These are phyloP conservation scores for Tetrapisispora pingtungensis DNA, from an alignment of 805 yeast genomes.

Conservation along the genomic window DNA sequence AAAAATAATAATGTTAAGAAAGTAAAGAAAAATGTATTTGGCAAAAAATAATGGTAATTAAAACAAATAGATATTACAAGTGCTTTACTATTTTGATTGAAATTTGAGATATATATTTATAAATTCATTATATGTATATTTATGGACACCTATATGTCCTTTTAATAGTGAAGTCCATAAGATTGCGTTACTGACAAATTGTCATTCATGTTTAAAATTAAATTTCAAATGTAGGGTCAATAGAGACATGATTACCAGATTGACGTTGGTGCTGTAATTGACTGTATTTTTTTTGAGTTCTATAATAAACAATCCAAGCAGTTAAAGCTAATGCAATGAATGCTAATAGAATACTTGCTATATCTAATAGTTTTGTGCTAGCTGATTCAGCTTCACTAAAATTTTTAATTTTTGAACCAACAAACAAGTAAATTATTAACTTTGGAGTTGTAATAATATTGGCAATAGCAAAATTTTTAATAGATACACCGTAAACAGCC, in stretches of 20 bases:
- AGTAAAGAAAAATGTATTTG: conserved; percentile 1
- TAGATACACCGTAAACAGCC: conserved; percentile 66
- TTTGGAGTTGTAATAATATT: conserved; percentile 75
- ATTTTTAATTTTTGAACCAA: conserved; percentile 64
- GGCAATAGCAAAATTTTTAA: conserved; percentile 56
- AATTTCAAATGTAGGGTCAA: conserved; percentile 12
- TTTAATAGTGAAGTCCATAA: background rate
- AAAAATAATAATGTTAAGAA: background rate
- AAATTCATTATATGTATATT: too few relatives aligned
- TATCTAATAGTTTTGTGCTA: conserved; percentile 47
- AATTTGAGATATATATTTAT: too few relatives aligned
- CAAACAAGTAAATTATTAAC: conserved; percentile 59
- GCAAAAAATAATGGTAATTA: background rate
- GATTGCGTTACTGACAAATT: too few relatives aligned
- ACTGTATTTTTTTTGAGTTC: conserved; percentile 32
- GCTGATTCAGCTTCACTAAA: conserved; percentile 51
- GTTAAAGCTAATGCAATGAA: conserved; percentile 44
- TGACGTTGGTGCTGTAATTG: conserved; percentile 20
- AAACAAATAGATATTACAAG: too few relatives aligned
- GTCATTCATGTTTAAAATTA: conserved; percentile 4
- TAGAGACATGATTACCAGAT: background rate
- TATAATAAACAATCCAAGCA: conserved; percentile 56
- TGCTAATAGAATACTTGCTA: conserved; percentile 51
- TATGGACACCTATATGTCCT: too few relatives aligned
- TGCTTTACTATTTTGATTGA: too few relatives aligned